phyloP scores from a whole-genome alignment of 805 yeast species.

The Saccharomycopsis capsularis region DNA sequence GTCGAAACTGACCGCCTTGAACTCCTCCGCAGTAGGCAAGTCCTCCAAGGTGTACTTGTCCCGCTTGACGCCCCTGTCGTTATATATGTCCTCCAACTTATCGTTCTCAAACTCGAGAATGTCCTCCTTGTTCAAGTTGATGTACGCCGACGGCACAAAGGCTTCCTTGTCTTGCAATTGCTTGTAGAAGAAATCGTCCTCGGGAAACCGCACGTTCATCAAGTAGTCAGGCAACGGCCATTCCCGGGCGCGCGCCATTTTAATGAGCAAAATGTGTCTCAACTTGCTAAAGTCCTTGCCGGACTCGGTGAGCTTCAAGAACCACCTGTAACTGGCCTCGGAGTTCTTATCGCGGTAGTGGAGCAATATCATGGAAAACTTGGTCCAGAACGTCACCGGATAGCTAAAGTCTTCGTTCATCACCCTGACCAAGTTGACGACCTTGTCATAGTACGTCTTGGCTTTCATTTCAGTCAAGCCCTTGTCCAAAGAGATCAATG shows the following conservation, averaged over 20 bases:
- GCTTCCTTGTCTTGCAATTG: not conserved
- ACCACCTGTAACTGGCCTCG: slow-evolving; percentile 8
- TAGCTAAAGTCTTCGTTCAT: slow-evolving; percentile 12
- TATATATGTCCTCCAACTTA: slow-evolving; percentile 7
- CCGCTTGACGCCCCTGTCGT: not conserved
- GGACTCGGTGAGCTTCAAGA: slow-evolving; percentile 2
- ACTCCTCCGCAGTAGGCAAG: not conserved
- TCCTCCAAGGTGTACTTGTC: not conserved
- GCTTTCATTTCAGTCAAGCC: not conserved
- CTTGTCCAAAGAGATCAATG: not conserved
- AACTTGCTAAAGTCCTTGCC: slow-evolving; percentile 31
- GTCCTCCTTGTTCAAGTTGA: slow-evolving; percentile 7
- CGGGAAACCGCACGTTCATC: not conserved
- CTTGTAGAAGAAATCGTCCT: not conserved
- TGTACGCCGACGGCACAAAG: not conserved
- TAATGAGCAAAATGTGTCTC: slow-evolving; percentile 15
- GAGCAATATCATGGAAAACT: slow-evolving; percentile 15
- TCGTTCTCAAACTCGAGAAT: slow-evolving; percentile 18
- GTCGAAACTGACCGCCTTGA: not conserved
- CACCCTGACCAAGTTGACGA: slow-evolving; percentile 4
- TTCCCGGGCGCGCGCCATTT: slow-evolving; percentile 13
- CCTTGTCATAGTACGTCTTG: slow-evolving; percentile 1
- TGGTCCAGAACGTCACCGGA: slow-evolving; percentile 11
- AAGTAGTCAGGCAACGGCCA: slow-evolving; percentile 19
- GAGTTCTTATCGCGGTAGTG: slow-evolving; percentile 1